Base-by-base conservation (phyloP, 163 green algal genomes). In the Coccomyxa subellipsoidea region DNA sequence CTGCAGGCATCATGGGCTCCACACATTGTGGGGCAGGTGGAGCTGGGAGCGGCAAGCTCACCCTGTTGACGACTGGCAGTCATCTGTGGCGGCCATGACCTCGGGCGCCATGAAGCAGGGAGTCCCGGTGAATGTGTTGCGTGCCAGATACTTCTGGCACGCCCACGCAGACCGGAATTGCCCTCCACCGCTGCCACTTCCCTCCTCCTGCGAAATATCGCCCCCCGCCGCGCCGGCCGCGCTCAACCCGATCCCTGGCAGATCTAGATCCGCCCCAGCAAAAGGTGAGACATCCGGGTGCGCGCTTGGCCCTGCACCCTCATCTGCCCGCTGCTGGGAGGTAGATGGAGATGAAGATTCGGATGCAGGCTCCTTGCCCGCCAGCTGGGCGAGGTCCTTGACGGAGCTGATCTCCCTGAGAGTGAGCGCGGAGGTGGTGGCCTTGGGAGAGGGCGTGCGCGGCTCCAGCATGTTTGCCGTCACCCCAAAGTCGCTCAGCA, bases 61-160 rank as follows among this genome's bases (percentile, higher is more conserved):
- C 31, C 69, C 31, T 76, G 69, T 23, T 15, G 69, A 76, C 18
- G 12, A 37, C 31, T 39, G 34, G 69, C 31, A 37, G 31, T 39
- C 31, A 37, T 39, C 23, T 2, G 69, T 18, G 31, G 34, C 31
- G 15, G n/a, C 31, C 96, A 99, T 98, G 54, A 99, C 96, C 87
- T 99, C 96, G 6, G 96, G 96, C 35, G 96, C 96, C 96, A 99
- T 99, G 93, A 95, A 98, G 92, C 95, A 99, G 29, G 96, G 96
- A 25, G 96, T 99, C 38, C 96, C 96, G 40, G 98, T 94, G 89
- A 99, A 99, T 0, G 96, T 99, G 84, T 95, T 97, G 78, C 95
- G 92, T 0, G 87, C 80, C 83, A 90, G 79, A 73, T 87, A 82
- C 94, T 92, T 71, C 88, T 88, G 82, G 91, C 90, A 71, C 93